Evolutionary conservation across 78 protist genomes (phyloP), one percentile per base, ranked within the genome.

Genomic region (Neovahlkampfia damariscottae): DNA sequence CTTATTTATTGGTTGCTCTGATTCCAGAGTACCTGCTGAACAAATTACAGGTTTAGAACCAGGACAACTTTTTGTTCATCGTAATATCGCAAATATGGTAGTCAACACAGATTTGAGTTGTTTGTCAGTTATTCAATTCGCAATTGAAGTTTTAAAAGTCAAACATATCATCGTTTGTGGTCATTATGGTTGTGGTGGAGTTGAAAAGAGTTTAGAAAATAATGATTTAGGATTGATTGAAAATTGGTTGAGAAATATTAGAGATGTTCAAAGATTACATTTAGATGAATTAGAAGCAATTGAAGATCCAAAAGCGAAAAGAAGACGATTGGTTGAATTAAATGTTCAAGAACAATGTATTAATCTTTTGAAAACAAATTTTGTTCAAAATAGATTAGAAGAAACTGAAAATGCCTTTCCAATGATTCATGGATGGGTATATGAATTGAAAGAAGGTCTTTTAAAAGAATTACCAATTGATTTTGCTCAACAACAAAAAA

Each of bases 1-100:
- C 74, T 82, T 94, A 31, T 94, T 92, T 92, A 91, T 94, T 19
- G 97, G 95, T 32, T 91, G 94, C 72, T 10, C 89, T 0, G 97
- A 94, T 82, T 40, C 87, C 30, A 84, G 97, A n/a, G 95, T 94
- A 1, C 91, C 95, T n/a, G 90, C 92, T 31, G 86, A 82, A 34
- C 71, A 69, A 40, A 10, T 87, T 50, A 76, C 85, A 31, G 92
- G 91, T 10, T 35, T 85, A 7, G 82, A 30, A 6, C 78, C 82
- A 5, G 95, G 94, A 5, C 84, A 87, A 32, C 40, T 93, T 7
- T 93, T 93, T 73, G 95, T 93, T 29, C 94, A 88, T 81, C 83
- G 97, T 28, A 93, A 93, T 72, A 82, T 93, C 30, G 97, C 94
- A 39, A 91, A 89, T 79, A 27, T 88, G 3, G 92, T 91, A 27